A percentile compares a stretch with the other conserved stretches of the same genome.
These are phyloP conservation scores for Rhynchosporium graminicola DNA, from an alignment of 2,329 filamentous ascomycete species.

Conservation along the genomic window DNA sequence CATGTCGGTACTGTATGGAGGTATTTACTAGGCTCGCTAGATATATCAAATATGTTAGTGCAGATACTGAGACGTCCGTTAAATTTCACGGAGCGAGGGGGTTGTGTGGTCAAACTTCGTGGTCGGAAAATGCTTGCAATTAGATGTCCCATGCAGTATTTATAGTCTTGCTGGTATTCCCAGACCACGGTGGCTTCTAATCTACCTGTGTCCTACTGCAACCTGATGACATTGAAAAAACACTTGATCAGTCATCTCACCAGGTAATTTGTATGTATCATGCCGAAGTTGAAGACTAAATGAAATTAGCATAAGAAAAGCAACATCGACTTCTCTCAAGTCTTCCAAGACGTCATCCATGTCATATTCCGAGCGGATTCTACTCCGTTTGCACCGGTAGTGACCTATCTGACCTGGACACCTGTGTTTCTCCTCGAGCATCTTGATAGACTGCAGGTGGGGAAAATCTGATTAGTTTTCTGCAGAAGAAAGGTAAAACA, in stretches of 20 bases:
- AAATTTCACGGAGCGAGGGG: conserved; percentile 1
- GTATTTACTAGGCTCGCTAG: background rate
- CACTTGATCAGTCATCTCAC: no score
- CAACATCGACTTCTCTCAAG: background rate
- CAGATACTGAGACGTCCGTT: conserved; percentile 12
- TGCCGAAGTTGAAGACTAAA: no score
- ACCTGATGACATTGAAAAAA: no score
- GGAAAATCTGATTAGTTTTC: background rate
- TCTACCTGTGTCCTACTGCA: no score
- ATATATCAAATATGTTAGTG: background rate
- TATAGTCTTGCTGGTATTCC: no score
- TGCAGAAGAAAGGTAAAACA: conserved; percentile 5
- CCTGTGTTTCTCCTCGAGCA: background rate
- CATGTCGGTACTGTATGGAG: conserved; percentile 4
- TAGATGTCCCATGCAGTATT: no score
- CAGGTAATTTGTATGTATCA: no score
- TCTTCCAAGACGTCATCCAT: background rate
- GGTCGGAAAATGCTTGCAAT: no score
- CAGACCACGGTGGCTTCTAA: no score
- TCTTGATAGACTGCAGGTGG: background rate
- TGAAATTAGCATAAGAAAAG: no score
- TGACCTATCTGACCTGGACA: background rate
- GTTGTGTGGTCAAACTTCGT: no score
- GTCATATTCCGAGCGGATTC: conserved; percentile 1
- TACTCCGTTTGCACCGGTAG: background rate